A percentile compares a stretch with the other conserved stretches of the same genome.
These are phyloP conservation scores for Aspergillus olivimuriae DNA, from an alignment of 495 filamentous ascomycete genomes.

Conservation along the genomic window DNA sequence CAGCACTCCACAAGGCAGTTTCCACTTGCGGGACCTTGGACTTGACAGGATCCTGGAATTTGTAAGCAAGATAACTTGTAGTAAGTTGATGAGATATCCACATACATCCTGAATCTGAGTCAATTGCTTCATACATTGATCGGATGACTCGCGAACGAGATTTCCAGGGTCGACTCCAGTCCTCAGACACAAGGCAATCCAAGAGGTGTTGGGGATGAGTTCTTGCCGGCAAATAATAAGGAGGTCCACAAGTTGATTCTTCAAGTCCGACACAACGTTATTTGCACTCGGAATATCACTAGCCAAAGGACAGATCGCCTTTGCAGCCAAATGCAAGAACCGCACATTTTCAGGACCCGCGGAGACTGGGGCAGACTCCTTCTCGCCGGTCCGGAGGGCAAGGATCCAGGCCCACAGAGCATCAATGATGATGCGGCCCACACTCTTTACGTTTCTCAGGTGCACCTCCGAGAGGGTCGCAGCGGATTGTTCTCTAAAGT, in stretches of 20 bases:
- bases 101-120: slow-evolving; percentile 27
- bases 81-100: background rate
- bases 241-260: slow-evolving; percentile 62
- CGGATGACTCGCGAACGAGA: slow-evolving; percentile 50
- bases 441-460: slow-evolving; percentile 39
- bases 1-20: slow-evolving; percentile 68
- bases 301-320: slow-evolving; percentile 57
- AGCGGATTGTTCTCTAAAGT: slow-evolving; percentile 52
- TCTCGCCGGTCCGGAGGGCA: slow-evolving; percentile 57
- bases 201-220: slow-evolving; percentile 67
- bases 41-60: slow-evolving; percentile 27
- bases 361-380: slow-evolving; percentile 64
- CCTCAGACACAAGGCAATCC: slow-evolving; percentile 82
- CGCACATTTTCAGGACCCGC: slow-evolving; percentile 56
- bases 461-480: slow-evolving; percentile 55
- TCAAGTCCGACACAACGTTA: slow-evolving; percentile 36
- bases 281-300: slow-evolving; percentile 29
- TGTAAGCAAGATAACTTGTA: background rate
- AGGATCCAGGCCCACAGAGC: slow-evolving; percentile 82
- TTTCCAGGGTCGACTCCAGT: slow-evolving; percentile 75
- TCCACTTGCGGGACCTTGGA: slow-evolving; percentile 43
- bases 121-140: slow-evolving; percentile 45
- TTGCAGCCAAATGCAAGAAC: slow-evolving; percentile 56
- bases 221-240: slow-evolving; percentile 73
- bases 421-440: slow-evolving; percentile 55